These are phyloP conservation scores for Colletotrichum paranaense DNA, from an alignment of 2,329 filamentous ascomycete genomes.

Conservation along the genomic window DNA sequence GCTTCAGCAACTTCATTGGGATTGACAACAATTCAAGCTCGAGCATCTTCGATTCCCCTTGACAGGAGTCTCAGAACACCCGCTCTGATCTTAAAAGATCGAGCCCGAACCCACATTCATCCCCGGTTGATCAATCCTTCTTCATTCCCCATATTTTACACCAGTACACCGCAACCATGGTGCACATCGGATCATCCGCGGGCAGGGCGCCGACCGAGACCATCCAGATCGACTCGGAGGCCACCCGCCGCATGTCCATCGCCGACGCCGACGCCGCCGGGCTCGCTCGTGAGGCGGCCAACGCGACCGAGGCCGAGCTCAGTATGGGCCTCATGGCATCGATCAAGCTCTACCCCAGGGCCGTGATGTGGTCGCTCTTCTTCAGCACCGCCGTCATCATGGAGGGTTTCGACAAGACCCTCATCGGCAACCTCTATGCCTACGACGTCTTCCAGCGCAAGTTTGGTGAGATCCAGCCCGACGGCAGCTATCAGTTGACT, in stretches of 20 bases:
- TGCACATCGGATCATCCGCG: constrained; percentile 1
- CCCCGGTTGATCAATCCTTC: neutral
- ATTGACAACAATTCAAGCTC: neutral
- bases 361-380: constrained; percentile 54
- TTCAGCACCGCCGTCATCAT: constrained; percentile 55
- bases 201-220: constrained; percentile 1
- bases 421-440: constrained; percentile 34
- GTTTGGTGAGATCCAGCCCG: constrained; percentile 49
- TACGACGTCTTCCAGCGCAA: constrained; percentile 46
- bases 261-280: constrained; percentile 4
- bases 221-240: constrained; percentile 14
- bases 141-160: neutral
- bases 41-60: neutral
- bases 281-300: constrained; percentile 43
- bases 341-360: constrained; percentile 56
- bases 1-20: neutral
- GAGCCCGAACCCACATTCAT: neutral
- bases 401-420: constrained; percentile 43
- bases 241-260: constrained; percentile 9
- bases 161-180: constrained; percentile 1
- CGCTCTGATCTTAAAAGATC: neutral
- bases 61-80: neutral
- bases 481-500: constrained; percentile 57
- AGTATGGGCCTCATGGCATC: constrained; percentile 50
- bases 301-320: constrained; percentile 53